Percentiles rank a stretch among this genome's conserved stretches.
Conservation (phyloP, 1,284 basidiomycete species). For the Boletus smithii region DNA sequence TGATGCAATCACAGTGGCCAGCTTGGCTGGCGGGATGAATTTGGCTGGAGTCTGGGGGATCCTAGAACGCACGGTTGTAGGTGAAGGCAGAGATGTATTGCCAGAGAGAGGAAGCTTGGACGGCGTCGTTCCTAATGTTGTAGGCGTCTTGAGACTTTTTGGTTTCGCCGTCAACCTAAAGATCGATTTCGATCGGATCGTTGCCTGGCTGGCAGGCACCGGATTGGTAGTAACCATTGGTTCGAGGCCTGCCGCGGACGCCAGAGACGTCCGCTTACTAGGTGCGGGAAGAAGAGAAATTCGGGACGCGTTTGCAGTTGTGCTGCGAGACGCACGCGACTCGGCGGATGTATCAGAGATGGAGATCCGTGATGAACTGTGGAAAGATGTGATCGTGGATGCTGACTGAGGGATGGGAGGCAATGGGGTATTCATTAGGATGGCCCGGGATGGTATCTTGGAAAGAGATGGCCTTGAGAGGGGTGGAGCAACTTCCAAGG, state of each 20-base stretch:
- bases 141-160: conserved; percentile 24
- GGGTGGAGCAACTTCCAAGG: conserved; percentile 3
- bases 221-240: conserved; percentile 8
- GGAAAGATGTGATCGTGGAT: conserved; percentile 26
- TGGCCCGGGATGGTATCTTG: conserved; percentile 22
- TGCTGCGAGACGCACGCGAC: conserved; percentile 19
- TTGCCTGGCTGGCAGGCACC: background rate
- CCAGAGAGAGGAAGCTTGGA: conserved; percentile 16
- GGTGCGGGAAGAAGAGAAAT: conserved; percentile 26
- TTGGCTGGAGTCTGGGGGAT: conserved; percentile 26
- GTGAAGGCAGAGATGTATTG: conserved; percentile 6
- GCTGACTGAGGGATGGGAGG: conserved; percentile 34
- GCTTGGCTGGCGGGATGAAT: conserved; percentile 30
- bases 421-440: conserved; percentile 5
- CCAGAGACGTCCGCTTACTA: conserved; percentile 28
- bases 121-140: background rate
- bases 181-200: conserved; percentile 28
- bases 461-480: conserved; percentile 18
- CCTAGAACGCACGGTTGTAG: conserved; percentile 17
- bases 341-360: conserved; percentile 14
- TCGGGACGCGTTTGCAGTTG: conserved; percentile 15
- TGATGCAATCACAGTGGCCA: conserved; percentile 30
- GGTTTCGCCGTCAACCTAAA: conserved; percentile 30
- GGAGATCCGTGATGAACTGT: conserved; percentile 25
- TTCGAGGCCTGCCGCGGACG: conserved; percentile 25